A percentile compares a stretch with the other conserved stretches of the same genome.
Evolutionary conservation across 192 early-diverging fungal species (phyloP).

Genomic region (Linnemannia schmuckeri): DNA sequence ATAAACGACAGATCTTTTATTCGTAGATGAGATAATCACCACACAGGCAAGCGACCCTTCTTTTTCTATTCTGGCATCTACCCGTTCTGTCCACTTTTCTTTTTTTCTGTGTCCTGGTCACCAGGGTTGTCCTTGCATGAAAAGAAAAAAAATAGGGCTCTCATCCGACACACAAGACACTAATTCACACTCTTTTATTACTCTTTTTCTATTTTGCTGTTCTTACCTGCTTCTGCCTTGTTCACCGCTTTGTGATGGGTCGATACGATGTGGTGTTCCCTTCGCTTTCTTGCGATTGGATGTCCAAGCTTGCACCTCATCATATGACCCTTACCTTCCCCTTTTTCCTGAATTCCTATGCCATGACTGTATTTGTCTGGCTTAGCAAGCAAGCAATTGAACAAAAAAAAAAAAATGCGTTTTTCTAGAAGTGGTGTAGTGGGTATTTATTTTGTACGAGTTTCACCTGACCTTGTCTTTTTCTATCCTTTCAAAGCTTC

Average conservation of each 20-base stretch:
- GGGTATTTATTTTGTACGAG: not conserved
- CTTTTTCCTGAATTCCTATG: not conserved
- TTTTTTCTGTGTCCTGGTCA: too few species aligned
- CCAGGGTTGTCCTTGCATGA: not conserved
- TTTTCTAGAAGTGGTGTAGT: not conserved
- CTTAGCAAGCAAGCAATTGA: constrained; percentile 1
- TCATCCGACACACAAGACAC: not conserved
- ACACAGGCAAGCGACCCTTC: not conserved
- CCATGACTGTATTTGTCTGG: too few species aligned
- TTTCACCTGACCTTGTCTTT: not conserved
- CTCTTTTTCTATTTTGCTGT: too few species aligned
- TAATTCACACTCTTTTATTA: too few species aligned
- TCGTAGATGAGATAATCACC: constrained; percentile 1
- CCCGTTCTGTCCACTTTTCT: not conserved
- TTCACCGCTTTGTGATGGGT: too few species aligned
- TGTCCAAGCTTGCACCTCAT: not conserved
- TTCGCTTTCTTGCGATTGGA: not conserved
- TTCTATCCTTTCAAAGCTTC: not conserved
- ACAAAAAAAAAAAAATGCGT: not conserved
- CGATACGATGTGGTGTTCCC: too few species aligned
- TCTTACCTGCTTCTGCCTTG: too few species aligned
- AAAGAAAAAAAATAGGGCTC: not conserved
- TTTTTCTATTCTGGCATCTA: not conserved
- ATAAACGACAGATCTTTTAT: not conserved
- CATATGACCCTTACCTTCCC: not conserved